These are phyloP conservation scores for Phtheirospermum japonicum DNA, from an alignment of 257 asterid genomes.

Conservation along the genomic window DNA sequence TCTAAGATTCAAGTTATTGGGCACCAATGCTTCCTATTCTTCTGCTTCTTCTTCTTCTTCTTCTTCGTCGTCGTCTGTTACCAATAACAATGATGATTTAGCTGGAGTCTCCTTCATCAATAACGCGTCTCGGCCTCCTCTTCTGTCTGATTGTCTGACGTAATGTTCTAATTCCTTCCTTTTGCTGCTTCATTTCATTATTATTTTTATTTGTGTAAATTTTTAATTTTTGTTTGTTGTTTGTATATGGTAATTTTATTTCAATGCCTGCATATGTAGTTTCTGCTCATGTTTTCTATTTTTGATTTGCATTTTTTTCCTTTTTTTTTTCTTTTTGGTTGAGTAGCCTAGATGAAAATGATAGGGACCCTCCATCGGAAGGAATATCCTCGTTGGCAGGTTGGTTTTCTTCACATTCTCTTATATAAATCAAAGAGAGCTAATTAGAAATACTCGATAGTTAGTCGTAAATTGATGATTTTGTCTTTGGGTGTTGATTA, in stretches of 20 bases:
- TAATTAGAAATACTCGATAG: background rate
- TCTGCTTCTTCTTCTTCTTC: no score
- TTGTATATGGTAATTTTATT: no score
- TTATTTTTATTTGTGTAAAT: no score
- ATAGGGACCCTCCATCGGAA: slow-evolving; percentile 47
- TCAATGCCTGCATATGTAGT: no score
- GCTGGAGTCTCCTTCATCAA: slow-evolving; percentile 26
- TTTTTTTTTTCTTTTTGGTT: slow-evolving; percentile 16
- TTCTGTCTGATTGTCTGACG: no score
- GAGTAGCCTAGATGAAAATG: slow-evolving; percentile 47
- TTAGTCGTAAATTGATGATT: slow-evolving; percentile 15
- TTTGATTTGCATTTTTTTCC: slow-evolving; percentile 7
- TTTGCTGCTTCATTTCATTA: no score
- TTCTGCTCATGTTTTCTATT: background rate
- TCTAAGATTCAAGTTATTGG: slow-evolving; percentile 28
- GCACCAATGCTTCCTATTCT: slow-evolving; percentile 26
- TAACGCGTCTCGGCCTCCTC: slow-evolving; percentile 28
- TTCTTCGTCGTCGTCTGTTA: no score
- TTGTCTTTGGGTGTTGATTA: slow-evolving; percentile 19
- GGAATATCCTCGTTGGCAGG: slow-evolving; percentile 59
- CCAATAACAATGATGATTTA: slow-evolving; percentile 30
- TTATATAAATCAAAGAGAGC: no score
- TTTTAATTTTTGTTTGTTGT: no score
- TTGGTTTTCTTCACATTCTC: slow-evolving; percentile 32
- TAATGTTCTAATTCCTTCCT: no score